Evolutionary conservation across 345 rosid species (phyloP), one percentile per base, ranked within the genome.

Genomic region (Eucalyptus fibrosa): DNA sequence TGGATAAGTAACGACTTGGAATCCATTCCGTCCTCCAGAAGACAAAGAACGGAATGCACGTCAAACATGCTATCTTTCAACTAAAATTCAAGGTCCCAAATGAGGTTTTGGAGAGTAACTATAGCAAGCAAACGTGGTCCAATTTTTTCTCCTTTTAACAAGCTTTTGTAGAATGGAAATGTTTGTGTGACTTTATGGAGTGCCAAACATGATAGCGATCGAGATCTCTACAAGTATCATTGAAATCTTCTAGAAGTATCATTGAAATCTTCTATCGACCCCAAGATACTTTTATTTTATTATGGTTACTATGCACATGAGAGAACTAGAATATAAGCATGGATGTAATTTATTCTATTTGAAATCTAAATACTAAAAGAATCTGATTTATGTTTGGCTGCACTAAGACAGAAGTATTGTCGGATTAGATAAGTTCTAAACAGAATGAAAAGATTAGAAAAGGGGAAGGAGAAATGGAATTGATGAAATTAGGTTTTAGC

Each of bases 161-260:
- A 65, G 42, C 26, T 69, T 69, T 17, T 17, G 81, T 69, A 9
- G 81, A 69, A 69, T 17, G 42, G 42, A 34, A 67, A 69, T 69
- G 13, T 34, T 69, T 69, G 9, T 69, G 81, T 37, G 37, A 34
- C 81, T 32, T 32, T 3, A 69, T 21, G 77, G 37, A 34, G 37
- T n/a, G 21, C 77, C 10, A 0, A n/a, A n/a, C 21, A n/a, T 14
- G 77, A 30, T n/a, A 4, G 17, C 1, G 3, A n/a, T 69, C 2
- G 7, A 6, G 81, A 69, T 69, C 81, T 69, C 40, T 34, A 21
- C 1, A 34, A 69, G 24, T 34, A 69, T 18, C 24, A 9, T 69
- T 5, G 37, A 37, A 32, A 67, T 67, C 37, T 32, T 62, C 34
- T 62, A 16, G 12, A 67, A 67, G 40, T 32, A 67, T 32, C 42